Conservation (phyloP, 83 land plant species). For the Picea engelmannii region DNA sequence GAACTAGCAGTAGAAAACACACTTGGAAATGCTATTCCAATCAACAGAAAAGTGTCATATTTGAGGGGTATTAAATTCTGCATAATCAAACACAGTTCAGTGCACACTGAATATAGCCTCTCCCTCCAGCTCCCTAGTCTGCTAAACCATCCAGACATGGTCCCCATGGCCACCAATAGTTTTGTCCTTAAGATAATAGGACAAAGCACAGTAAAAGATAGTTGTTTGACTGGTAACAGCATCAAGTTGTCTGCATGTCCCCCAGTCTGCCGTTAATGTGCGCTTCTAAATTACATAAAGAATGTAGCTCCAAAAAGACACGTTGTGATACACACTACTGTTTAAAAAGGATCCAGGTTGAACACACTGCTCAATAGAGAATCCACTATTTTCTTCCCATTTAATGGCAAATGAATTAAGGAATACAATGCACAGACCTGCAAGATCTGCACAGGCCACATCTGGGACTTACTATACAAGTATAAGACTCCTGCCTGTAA, state of each 20-base stretch:
- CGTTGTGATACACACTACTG: neutral
- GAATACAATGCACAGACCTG: slow-evolving; percentile 12
- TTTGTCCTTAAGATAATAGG: neutral
- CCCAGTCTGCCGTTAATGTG: neutral
- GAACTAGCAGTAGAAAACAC: neutral
- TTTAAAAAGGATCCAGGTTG: slow-evolving; percentile 2
- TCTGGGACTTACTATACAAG: slow-evolving; percentile 10
- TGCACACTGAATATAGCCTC: neutral
- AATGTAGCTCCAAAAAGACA: slow-evolving; percentile 11
- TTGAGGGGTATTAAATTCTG: neutral
- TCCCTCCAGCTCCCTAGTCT: neutral
- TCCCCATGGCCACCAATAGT: neutral
- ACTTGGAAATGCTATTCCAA: neutral
- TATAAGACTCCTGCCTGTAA: slow-evolving; percentile 12
- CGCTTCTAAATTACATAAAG: slow-evolving; percentile 8
- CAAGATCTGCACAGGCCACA: neutral
- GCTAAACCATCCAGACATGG: neutral
- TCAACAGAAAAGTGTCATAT: neutral
- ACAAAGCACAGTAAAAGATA: neutral
- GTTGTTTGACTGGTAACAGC: slow-evolving; percentile 6
- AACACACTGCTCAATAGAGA: neutral
- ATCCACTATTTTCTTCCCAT: slow-evolving; percentile 5
- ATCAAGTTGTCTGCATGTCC: slow-evolving; percentile 11
- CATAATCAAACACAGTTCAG: slow-evolving; percentile 10
- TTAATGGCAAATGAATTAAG: slow-evolving; percentile 7